Base-by-base conservation (phyloP, 805 yeast genomes). In the Cyberlindnera subsufficiens region DNA sequence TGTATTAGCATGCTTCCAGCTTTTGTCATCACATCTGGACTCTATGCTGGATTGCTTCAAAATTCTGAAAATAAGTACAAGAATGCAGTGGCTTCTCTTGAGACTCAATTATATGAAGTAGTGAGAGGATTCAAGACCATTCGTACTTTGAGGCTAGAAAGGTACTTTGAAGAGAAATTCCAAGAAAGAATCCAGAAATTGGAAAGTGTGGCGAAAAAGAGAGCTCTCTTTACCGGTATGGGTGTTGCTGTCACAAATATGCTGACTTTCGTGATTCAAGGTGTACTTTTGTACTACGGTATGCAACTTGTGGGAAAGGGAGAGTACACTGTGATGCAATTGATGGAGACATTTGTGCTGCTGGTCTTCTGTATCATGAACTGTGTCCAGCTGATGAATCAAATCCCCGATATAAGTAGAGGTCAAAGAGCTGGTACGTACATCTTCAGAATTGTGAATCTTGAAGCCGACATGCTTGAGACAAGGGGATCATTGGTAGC, bases 261-360 rank as follows among this genome's bases (percentile, higher is more conserved):
- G 13, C 61, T 84, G 33, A 64, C 77, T 0, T 72, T 78, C 33
- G 59, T 77, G 13, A 79, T 88, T 1, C 88, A 89, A 45, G 82
- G 87, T 2, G 65, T 86, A 1, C 58, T 90, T n/a, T 66, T 88
- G 6, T 90, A 78, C 61, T 89, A 82, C 58, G 97, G 97, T 0
- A 69, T 89, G 69, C 65, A 66, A 37, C 67, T 93, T n/a, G 82
- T 88, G 1, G 77, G 83, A 0, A 50, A 56, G 1, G 71, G 68
- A 0, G 75, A 75, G 37, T 88, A 87, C 56, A 55, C 76, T 0
- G 64, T 76, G 5, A 61, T 65, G n/a, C 76, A 74, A 47, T 68
- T 86, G 53, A 68, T 91, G 66, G 76, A 78, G 52, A 86, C 90
- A 0, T 73, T 86, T 41, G 74, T 90, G 1, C 60, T 93, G 46